These are phyloP conservation scores for Podospora pseudocomata DNA, from an alignment of 495 filamentous ascomycete genomes.

Conservation along the genomic window DNA sequence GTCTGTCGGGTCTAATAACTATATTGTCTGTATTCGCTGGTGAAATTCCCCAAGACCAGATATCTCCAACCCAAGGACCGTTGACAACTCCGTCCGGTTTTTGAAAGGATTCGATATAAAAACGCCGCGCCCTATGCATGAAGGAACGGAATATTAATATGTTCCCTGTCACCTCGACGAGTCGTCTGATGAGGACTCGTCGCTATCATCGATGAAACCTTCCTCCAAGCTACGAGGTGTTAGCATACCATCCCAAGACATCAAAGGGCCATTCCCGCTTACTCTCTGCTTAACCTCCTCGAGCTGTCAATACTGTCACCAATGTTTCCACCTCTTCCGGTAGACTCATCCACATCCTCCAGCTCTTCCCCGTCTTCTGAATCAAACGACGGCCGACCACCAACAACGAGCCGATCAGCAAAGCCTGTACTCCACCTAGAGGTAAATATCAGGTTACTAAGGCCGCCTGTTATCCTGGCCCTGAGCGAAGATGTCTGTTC, in stretches of 20 bases:
- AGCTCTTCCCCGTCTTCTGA: conserved; percentile 60
- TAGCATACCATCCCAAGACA: conserved; percentile 13
- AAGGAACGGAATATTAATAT: conserved; percentile 13
- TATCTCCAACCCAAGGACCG: background rate
- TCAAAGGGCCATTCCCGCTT: conserved; percentile 16
- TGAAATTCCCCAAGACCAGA: background rate
- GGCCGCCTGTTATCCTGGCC: conserved; percentile 53
- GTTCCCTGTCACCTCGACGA: conserved; percentile 15
- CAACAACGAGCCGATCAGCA: conserved; percentile 34
- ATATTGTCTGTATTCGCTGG: background rate
- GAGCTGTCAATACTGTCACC: conserved; percentile 41
- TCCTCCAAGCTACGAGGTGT: conserved; percentile 35
- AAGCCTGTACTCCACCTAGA: conserved; percentile 50
- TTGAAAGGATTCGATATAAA: conserved; percentile 10
- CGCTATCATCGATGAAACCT: conserved; percentile 39
- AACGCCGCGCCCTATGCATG: conserved; percentile 19
- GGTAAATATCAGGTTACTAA: conserved; percentile 55
- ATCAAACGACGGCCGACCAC: conserved; percentile 41
- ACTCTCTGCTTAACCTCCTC: conserved; percentile 72
- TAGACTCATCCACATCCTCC: conserved; percentile 61
- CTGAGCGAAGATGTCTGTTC: conserved; percentile 59
- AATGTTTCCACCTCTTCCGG: conserved; percentile 57
- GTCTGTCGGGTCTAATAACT: background rate
- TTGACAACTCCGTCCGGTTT: background rate
- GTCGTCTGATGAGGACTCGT: conserved; percentile 21